Evolutionary conservation across 1,139 yeast species (phyloP), one percentile per base, ranked within the genome.

Genomic region (Debaryomyces coudertii): DNA sequence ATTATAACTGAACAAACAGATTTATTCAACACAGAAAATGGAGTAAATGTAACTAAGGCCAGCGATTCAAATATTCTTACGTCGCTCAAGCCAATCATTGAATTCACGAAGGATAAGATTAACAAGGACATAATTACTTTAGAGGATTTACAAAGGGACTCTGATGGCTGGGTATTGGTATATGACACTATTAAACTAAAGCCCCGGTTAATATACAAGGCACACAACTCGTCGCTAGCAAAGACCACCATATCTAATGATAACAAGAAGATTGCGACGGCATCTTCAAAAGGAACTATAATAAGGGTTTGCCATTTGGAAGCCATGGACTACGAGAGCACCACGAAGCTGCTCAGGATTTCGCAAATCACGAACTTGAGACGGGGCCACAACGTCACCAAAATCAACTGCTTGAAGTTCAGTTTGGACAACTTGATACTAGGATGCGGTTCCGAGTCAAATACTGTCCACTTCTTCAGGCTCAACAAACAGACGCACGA

Each of bases 281-380:
- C 90, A 0, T 83, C 90, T 0, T 69, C 73, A 1, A 85, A 83
- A 53, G 95, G 95, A 0, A 87, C 95, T 0, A 84, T 87, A 4
- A 71, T 87, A 1, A 65, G 93, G 39, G 82, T 85, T 0, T 68
- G 68, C 49, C 60, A 58, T 40, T 54, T 58, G 38, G 50, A 48
- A 4, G 48, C 48, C 5, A 40, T 47, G 6, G 54, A 47, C 6
- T 54, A 42, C 2, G 46, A 50, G 5, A 56, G 50, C 2, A 58
- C 9, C 28, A n/a, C 31, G 4, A 40, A 31, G 16, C 28, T 51
- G 8, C 39, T 57, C 15, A 48, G 50, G 37, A 55, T 73, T 9
- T 53, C 57, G 7, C 68, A 68, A 45, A 63, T 79, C 2, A 71
- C 71, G 23, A 87, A 83, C 56, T 80, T 85, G 51, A 73, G 93